Conservation (phyloP, 1,139 yeast genomes). For the Candida tunisiensis region DNA sequence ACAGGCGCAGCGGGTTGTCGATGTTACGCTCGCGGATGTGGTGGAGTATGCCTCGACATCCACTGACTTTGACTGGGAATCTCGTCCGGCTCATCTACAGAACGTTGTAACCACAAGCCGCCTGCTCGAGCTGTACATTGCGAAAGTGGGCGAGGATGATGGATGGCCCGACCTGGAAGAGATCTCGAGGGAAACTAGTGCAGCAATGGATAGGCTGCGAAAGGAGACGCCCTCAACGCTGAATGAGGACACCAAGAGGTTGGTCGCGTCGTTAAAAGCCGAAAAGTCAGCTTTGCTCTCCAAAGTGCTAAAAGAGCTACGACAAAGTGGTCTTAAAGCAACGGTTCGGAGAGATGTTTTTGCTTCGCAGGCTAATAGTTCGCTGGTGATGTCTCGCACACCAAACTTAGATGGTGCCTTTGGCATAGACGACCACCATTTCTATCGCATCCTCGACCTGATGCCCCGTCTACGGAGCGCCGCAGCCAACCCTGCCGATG, state of each 20-base stretch:
- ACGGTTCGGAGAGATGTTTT: slow-evolving; percentile 49
- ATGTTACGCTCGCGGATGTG: slow-evolving; percentile 6
- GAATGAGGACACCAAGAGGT: slow-evolving; percentile 61
- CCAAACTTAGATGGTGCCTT: slow-evolving; percentile 26
- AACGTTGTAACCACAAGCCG: slow-evolving; percentile 27
- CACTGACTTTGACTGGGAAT: slow-evolving; percentile 23
- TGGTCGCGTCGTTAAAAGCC: slow-evolving; percentile 53
- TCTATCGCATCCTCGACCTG: slow-evolving; percentile 57
- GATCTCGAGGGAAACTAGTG: slow-evolving; percentile 35
- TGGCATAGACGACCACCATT: slow-evolving; percentile 29
- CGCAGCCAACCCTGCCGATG: slow-evolving; percentile 38
- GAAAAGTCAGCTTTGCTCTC: slow-evolving; percentile 69
- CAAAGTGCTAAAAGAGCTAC: slow-evolving; percentile 57
- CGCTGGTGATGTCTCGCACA: slow-evolving; percentile 37
- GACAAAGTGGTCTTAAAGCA: slow-evolving; percentile 57
- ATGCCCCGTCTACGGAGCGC: slow-evolving; percentile 64
- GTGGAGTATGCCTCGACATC: slow-evolving; percentile 2
- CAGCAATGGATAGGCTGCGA: slow-evolving; percentile 44
- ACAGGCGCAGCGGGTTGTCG: slow-evolving; percentile 1
- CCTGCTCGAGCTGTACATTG: slow-evolving; percentile 7
- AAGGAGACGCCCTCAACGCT: slow-evolving; percentile 61
- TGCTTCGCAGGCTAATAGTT: slow-evolving; percentile 43
- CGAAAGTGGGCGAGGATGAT: slow-evolving; percentile 5
- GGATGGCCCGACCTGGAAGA: slow-evolving; percentile 27
- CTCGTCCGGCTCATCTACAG: slow-evolving; percentile 38